Evolutionary conservation across 179 eudicot genomes (phyloP), one percentile per base, ranked within the genome.

Genomic region (Amaranthus tricolor): DNA sequence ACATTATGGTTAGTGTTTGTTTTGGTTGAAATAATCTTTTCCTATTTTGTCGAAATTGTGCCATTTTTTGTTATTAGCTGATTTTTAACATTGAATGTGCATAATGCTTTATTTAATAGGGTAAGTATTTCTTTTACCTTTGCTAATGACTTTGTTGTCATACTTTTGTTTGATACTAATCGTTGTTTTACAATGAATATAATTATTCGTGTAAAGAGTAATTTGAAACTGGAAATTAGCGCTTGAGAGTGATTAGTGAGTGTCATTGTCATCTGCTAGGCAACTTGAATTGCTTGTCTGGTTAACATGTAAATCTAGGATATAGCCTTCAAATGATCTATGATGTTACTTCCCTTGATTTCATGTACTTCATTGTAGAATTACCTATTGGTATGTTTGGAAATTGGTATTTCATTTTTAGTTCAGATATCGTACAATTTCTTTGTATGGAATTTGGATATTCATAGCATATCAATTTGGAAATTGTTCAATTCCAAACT

Each of bases 1-100:
- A 83, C 98, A 93, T 76, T 93, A 95, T 74, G 98, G 99, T 95
- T 31, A 54, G 86, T 85, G 55, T 44, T 62, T 58, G 51, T 54
- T 57, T 19, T 48, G 60, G 43, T 62, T 61, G 50, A 16, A 15
- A 5, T 5, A 44, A 53, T 47, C 5, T 10, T 56, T 6, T 9
- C 4, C 52, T 45, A 7, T 13, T 64, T 44, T 12, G 45, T 10
- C 66, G 24, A 48, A 2, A 10, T n/a, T 44, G 12, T 71, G 15
- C 7, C 52, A 10, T 31, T 31, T 31, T 31, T 31, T 31, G 40
- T 31, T 31, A 31, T 31, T 31, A 31, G 40, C 40, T 31, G 40
- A 31, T 31, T 31, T 31, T 31, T 31, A 31, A 48, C 19, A 4
- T 55, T 17, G 11, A 56, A 60, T 60, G 40, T 55, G 58, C 15